These are phyloP conservation scores for Phytophthora sansomeana DNA, from an alignment of 352 stramenopile species.

Conservation along the genomic window DNA sequence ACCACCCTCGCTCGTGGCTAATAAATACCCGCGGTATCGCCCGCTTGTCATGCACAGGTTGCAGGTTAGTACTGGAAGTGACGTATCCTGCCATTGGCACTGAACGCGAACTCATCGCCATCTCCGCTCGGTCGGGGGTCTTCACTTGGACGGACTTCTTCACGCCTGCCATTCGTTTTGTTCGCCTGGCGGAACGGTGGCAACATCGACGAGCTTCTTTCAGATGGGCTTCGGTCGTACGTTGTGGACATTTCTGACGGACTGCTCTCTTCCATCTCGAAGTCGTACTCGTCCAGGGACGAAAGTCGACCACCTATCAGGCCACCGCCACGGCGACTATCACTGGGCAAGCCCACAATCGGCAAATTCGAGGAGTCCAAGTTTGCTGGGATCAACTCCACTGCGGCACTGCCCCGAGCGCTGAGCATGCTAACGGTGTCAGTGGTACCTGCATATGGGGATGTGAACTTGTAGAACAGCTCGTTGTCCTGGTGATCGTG, in stretches of 20 bases:
- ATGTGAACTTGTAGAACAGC: slow-evolving; percentile 59
- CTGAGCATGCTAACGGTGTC: slow-evolving; percentile 42
- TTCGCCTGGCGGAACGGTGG: slow-evolving; percentile 58
- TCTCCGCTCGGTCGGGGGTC: slow-evolving; percentile 43
- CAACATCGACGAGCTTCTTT: slow-evolving; percentile 40
- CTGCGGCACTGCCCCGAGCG: slow-evolving; percentile 37
- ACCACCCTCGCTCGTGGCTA: slow-evolving; percentile 23
- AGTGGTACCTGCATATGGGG: slow-evolving; percentile 37
- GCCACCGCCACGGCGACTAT: slow-evolving; percentile 45
- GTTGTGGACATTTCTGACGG: slow-evolving; percentile 50
- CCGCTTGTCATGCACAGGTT: slow-evolving; percentile 18
- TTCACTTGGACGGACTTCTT: slow-evolving; percentile 48
- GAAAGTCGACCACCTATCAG: slow-evolving; percentile 57
- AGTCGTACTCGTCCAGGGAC: slow-evolving; percentile 74
- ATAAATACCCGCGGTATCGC: slow-evolving; percentile 40
- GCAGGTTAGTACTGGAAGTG: slow-evolving; percentile 31
- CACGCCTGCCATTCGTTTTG: slow-evolving; percentile 57
- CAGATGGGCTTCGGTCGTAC: slow-evolving; percentile 44
- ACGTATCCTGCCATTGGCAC: slow-evolving; percentile 34
- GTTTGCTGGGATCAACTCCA: slow-evolving; percentile 36
- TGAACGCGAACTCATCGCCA: slow-evolving; percentile 41
- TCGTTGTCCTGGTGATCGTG: slow-evolving; percentile 43
- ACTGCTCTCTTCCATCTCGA: slow-evolving; percentile 37
- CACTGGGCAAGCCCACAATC: slow-evolving; percentile 41
- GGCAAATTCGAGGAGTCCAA: slow-evolving; percentile 36